Conservation (phyloP, 352 stramenopile genomes). For the Globisporangium uncinulatum region DNA sequence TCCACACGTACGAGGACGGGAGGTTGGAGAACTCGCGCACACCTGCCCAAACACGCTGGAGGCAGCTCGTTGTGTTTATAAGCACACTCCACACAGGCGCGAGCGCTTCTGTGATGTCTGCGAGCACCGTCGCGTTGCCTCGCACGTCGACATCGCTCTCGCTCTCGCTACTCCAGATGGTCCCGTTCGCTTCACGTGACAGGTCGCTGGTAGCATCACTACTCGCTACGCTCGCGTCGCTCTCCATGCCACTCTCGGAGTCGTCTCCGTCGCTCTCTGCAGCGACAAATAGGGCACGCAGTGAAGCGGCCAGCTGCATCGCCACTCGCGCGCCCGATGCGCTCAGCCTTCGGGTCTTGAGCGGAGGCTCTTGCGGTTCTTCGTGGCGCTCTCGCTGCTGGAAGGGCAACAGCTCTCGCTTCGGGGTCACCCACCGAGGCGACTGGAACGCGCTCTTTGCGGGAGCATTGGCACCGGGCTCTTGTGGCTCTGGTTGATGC, state of each 20-base stretch:
- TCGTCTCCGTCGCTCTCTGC: neutral
- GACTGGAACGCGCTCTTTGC: neutral
- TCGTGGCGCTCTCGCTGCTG: constrained; percentile 1
- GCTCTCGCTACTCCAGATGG: neutral
- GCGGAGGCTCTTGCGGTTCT: constrained; percentile 8
- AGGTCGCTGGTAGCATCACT: no score
- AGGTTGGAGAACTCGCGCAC: constrained; percentile 3
- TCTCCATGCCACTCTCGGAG: neutral
- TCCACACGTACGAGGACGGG: constrained; percentile 2
- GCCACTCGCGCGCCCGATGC: constrained; percentile 4
- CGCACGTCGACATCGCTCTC: neutral
- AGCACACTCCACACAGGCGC: constrained; percentile 9
- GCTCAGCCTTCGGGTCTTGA: constrained; percentile 9
- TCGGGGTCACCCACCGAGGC: constrained; percentile 8
- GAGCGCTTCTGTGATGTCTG: constrained; percentile 11
- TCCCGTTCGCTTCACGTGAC: no score
- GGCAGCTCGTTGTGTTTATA: constrained; percentile 6
- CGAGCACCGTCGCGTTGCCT: constrained; percentile 9
- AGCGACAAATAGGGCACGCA: constrained; percentile 6
- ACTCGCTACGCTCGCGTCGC: neutral
- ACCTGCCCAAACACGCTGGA: constrained; percentile 5
- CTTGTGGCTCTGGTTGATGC: neutral
- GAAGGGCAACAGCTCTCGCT: constrained; percentile 5
- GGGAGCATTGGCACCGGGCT: neutral
- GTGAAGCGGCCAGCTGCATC: neutral